Evolutionary conservation across 345 rosid species (phyloP).

Genomic region (Hibiscus mutabilis): DNA sequence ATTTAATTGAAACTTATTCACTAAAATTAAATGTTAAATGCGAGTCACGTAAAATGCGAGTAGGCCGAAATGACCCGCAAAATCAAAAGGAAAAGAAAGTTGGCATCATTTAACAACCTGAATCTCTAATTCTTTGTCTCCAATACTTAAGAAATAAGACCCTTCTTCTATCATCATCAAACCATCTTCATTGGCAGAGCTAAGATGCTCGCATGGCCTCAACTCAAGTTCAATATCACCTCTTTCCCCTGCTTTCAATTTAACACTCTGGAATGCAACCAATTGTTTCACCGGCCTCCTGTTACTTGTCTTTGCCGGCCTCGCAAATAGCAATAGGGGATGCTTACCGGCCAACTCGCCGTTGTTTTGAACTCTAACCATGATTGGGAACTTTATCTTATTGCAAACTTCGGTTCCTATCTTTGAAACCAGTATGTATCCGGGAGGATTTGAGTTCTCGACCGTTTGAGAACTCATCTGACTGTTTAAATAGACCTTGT

Average conservation of each 20-base stretch:
- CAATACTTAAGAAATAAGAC: neutral
- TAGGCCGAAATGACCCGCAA: too few species aligned
- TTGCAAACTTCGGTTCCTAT: slow-evolving; percentile 31
- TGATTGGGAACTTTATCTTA: slow-evolving; percentile 23
- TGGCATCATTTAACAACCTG: neutral
- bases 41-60: too few species aligned
- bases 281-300: slow-evolving; percentile 38
- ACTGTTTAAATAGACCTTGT: slow-evolving; percentile 18
- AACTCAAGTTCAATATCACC: neutral
- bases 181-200: neutral
- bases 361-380: slow-evolving; percentile 30
- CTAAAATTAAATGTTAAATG: too few species aligned
- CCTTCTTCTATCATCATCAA: neutral
- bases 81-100: too few species aligned
- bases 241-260: neutral
- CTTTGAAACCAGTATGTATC: slow-evolving; percentile 24
- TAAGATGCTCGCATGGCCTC: slow-evolving; percentile 1
- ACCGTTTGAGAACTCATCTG: slow-evolving; percentile 3
- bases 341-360: slow-evolving; percentile 49
- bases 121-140: slow-evolving; percentile 1
- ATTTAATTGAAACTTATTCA: too few species aligned
- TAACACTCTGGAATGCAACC: slow-evolving; percentile 3
- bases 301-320: slow-evolving; percentile 20
- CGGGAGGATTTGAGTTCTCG: neutral
- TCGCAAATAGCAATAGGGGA: slow-evolving; percentile 38